Evolutionary conservation across 140 eudicot genomes (phyloP).

Genomic region (Anethum foeniculum): DNA sequence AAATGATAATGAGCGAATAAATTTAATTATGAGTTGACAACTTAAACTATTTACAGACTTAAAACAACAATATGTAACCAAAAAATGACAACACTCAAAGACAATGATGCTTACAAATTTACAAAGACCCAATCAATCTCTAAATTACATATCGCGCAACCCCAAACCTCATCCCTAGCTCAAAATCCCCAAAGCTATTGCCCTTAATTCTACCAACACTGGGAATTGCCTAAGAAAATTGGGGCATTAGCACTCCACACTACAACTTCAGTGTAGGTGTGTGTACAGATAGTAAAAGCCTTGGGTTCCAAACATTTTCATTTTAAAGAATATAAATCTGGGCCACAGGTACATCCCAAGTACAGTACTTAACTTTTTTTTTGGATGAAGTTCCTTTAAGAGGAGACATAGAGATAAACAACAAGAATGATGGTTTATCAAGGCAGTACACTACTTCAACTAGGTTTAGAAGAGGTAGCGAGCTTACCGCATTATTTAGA

Average conservation of each 20-base stretch:
- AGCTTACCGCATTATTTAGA: conserved; percentile 63
- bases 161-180: not conserved
- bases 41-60: not conserved
- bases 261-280: not conserved
- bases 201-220: not conserved
- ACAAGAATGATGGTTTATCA: not conserved
- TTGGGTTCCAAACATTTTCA: not conserved
- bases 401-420: not conserved
- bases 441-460: not conserved
- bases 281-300: not conserved
- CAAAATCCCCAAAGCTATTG: not conserved
- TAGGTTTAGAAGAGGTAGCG: not conserved
- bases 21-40: not conserved
- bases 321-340: not conserved
- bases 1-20: not conserved
- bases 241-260: not conserved
- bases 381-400: not conserved
- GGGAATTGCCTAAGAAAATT: not conserved
- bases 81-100: not conserved
- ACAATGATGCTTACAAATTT: not conserved
- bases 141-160: not conserved
- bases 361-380: not conserved
- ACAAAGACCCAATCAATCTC: not conserved
- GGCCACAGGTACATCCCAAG: not conserved
- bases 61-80: not conserved